A percentile compares a stretch with the other conserved stretches of the same genome.
These are phyloP conservation scores for Pleurotus giganteus DNA, from an alignment of 768 basidiomycete species.

Conservation along the genomic window DNA sequence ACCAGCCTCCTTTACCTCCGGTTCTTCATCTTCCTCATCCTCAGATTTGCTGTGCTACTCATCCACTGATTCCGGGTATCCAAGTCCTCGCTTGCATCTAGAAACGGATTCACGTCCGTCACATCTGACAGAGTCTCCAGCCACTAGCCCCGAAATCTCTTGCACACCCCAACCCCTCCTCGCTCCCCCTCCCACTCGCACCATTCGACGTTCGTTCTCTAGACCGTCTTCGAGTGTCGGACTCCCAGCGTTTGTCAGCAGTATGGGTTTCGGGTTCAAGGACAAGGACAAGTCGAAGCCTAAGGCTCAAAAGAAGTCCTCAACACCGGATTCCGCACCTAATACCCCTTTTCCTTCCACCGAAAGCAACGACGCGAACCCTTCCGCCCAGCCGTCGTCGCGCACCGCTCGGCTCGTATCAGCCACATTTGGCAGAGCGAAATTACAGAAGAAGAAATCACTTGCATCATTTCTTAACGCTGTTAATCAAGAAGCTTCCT, in stretches of 20 bases:
- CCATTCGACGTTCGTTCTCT: slow-evolving; percentile 4
- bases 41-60: slow-evolving; percentile 1
- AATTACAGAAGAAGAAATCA: slow-evolving; percentile 35
- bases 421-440: slow-evolving; percentile 12
- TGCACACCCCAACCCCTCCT: slow-evolving; percentile 2
- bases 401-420: slow-evolving; percentile 1
- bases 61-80: slow-evolving; percentile 8
- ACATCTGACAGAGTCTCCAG: not conserved
- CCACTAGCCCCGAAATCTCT: slow-evolving; percentile 4
- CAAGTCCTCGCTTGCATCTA: not conserved
- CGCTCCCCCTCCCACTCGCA: not conserved
- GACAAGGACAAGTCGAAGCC: slow-evolving; percentile 9
- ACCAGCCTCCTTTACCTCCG: slow-evolving; percentile 4
- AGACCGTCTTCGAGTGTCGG: slow-evolving; percentile 7
- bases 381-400: not conserved
- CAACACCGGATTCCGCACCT: not conserved
- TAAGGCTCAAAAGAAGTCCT: slow-evolving; percentile 2
- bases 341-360: not conserved
- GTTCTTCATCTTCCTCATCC: slow-evolving; percentile 1
- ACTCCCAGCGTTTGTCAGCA: slow-evolving; percentile 8
- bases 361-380: not conserved
- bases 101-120: not conserved
- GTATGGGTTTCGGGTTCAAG: slow-evolving; percentile 10
- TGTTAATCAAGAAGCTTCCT: slow-evolving; percentile 10
- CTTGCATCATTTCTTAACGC: slow-evolving; percentile 30